Conservation (phyloP, 805 yeast genomes). For the Candida dendrica region DNA sequence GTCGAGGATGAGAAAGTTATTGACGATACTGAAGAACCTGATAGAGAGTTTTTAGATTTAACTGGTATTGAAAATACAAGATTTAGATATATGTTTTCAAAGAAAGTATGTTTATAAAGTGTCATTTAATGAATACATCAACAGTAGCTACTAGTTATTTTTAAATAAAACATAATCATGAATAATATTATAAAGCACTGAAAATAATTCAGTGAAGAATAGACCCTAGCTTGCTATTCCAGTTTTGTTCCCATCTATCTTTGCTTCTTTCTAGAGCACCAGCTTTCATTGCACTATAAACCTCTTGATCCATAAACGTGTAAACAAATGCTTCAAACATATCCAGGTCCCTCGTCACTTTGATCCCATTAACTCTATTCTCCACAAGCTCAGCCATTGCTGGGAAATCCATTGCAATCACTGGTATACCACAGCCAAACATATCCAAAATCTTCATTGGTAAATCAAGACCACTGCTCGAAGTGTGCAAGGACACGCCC, state of each 20-base stretch:
- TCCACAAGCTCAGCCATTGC: constrained; percentile 75
- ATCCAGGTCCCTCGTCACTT: constrained; percentile 34
- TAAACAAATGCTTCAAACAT: constrained; percentile 35
- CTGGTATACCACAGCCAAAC: constrained; percentile 95
- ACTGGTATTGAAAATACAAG: too few species aligned
- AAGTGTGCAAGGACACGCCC: constrained; percentile 84
- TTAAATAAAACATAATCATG: too few species aligned
- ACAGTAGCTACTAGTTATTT: too few species aligned
- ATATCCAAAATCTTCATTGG: constrained; percentile 97
- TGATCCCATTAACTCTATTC: constrained; percentile 62
- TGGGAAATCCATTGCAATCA: constrained; percentile 66
- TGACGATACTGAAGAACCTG: too few species aligned
- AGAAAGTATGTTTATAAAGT: too few species aligned
- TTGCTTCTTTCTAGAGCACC: constrained; percentile 75
- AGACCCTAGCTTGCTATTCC: constrained; percentile 39
- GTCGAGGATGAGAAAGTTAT: too few species aligned
- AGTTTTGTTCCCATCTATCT: constrained; percentile 67
- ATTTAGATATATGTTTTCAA: too few species aligned
- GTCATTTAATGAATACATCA: too few species aligned
- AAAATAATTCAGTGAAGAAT: too few species aligned
- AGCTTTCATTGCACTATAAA: constrained; percentile 35
- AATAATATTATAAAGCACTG: too few species aligned
- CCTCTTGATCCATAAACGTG: constrained; percentile 25
- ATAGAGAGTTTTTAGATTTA: too few species aligned
- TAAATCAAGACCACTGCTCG: constrained; percentile 87